These are phyloP conservation scores for Apiotrichum veenhuisii DNA, from an alignment of 1,284 basidiomycete genomes.

Conservation along the genomic window DNA sequence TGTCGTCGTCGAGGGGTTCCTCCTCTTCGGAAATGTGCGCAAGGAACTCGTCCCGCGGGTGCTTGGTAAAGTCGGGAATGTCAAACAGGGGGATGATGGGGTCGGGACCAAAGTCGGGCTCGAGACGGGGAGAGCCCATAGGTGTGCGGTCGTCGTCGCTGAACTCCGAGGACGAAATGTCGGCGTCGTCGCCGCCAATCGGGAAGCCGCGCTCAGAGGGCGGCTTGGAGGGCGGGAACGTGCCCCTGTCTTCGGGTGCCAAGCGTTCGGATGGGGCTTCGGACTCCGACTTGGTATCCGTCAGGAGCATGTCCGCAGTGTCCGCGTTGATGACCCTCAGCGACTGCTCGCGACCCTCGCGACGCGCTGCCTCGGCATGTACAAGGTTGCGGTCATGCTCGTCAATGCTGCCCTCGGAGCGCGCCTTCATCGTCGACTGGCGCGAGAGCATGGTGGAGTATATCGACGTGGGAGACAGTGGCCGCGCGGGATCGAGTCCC, in stretches of 20 bases:
- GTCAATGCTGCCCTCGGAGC: conserved; percentile 18
- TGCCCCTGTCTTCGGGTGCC: neutral
- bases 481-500: conserved; percentile 7
- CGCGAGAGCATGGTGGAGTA: conserved; percentile 10
- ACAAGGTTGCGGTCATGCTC: conserved; percentile 24
- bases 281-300: conserved; percentile 13
- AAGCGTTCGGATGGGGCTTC: conserved; percentile 13
- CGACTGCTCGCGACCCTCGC: conserved; percentile 37
- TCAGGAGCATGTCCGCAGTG: conserved; percentile 1
- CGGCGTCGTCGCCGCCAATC: conserved; percentile 2
- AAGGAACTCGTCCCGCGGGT: conserved; percentile 10
- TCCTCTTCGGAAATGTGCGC: conserved; percentile 22
- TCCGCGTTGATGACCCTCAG: conserved; percentile 34
- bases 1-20: conserved; percentile 20
- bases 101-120: neutral
- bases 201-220: neutral
- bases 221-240: neutral
- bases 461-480: conserved; percentile 6
- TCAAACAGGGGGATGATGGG: neutral
- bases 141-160: conserved; percentile 5
- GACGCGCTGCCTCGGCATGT: conserved; percentile 29
- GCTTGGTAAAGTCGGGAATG: conserved; percentile 3
- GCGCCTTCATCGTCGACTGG: conserved; percentile 13
- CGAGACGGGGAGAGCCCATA: neutral
- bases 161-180: neutral